These are phyloP conservation scores for Termitomyces sp. DNA, from an alignment of 768 basidiomycete genomes.

Conservation along the genomic window DNA sequence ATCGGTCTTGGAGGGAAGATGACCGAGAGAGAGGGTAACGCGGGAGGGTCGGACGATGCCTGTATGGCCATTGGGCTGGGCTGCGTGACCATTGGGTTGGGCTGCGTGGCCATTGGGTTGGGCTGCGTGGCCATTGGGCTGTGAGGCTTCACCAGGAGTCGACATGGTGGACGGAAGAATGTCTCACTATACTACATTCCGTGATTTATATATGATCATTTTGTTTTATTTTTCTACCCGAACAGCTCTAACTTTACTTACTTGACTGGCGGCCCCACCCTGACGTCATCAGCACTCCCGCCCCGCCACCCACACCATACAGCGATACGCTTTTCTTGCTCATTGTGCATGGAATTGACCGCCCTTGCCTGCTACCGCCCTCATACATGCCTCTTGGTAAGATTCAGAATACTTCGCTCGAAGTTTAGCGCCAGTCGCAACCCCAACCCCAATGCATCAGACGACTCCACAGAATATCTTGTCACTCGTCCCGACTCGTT, in stretches of 20 bases:
- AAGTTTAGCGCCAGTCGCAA: neutral
- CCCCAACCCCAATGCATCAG: neutral
- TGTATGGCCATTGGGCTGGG: neutral
- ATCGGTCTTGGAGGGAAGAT: constrained; percentile 69
- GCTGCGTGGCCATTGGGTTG: neutral
- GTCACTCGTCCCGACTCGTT: constrained; percentile 2
- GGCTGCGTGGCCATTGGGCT: neutral
- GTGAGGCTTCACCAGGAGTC: neutral
- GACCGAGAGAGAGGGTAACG: constrained; percentile 70
- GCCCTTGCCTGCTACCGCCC: no score
- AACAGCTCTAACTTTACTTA: neutral
- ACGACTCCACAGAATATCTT: neutral
- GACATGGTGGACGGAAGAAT: constrained; percentile 9
- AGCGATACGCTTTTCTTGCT: no score
- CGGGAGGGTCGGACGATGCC: constrained; percentile 37
- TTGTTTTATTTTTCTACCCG: neutral
- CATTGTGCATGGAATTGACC: no score
- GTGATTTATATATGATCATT: neutral
- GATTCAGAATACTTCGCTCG: neutral
- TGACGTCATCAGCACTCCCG: constrained; percentile 8
- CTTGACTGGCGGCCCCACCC: neutral
- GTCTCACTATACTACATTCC: neutral
- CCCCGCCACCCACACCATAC: neutral
- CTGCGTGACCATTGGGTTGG: neutral
- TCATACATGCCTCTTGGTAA: neutral